Evolutionary conservation across 257 asterid species (phyloP), one percentile per base, ranked within the genome.

Genomic region (Primulina tabacum): DNA sequence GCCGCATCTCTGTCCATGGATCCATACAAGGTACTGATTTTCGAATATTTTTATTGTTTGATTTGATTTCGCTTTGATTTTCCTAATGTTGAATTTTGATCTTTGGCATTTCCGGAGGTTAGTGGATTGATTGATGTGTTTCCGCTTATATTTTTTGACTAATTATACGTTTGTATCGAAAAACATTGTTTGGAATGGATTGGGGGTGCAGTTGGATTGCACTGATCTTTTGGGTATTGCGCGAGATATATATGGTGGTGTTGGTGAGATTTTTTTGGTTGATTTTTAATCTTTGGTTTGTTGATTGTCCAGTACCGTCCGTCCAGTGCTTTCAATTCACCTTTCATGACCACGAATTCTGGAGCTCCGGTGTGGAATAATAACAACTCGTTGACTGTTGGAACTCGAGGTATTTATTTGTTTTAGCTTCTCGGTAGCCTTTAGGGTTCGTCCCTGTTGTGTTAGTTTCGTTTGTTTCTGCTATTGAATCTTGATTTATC

Each of bases 311-410:
- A 92, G 98, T 24, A 76, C 81, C 95, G 97, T 16, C 89, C 98
- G 20, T 92, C 98, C 18, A 92, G 96, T 73, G 88, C 96, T 67
- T 78, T 68, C 84, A 83, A 92, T 71, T 76, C 96, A 32, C 86
- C 95, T 5, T 92, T 84, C 78, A 82, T 82, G 86, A 88, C 98
- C 34, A 90, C 98, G 3, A 92, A 90, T 67, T 79, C 92, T 3
- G 98, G 98, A 33, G 88, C 93, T 73, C 98, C 98, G 0, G 97
- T 90, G 1, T 92, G 91, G 91, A 88, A 92, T 86, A 87, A 89
- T 61, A 84, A 88, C 86, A 82, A 89, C 73, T 81, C 97, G 6
- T 77, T 92, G 82, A 82, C 98, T 29, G 96, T 90, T 7, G 98
- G 98, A 73, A 78, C 84, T 26, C 81, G 97, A 85, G 98, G 98